These are phyloP conservation scores for Metschnikowia colocasiae DNA, from an alignment of 805 yeast species.

Conservation along the genomic window DNA sequence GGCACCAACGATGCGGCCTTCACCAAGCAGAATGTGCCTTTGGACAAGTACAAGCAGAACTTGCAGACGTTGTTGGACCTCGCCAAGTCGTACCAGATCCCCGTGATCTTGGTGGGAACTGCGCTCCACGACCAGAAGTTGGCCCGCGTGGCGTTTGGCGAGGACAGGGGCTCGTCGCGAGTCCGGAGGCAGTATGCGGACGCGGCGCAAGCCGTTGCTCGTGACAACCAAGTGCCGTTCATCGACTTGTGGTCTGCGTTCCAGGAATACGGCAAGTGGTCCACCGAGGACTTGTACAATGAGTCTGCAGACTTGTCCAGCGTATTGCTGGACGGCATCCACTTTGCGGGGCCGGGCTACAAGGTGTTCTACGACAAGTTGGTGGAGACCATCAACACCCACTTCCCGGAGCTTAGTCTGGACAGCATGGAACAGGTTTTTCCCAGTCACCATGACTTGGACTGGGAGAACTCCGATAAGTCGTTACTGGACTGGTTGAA, in stretches of 20 bases:
- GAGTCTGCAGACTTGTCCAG: slow-evolving; percentile 16
- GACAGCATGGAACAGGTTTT: slow-evolving; percentile 33
- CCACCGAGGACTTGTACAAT: slow-evolving; percentile 36
- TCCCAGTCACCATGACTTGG: slow-evolving; percentile 40
- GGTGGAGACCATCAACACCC: slow-evolving; percentile 30
- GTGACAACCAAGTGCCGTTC: slow-evolving; percentile 48
- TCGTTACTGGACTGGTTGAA: slow-evolving; percentile 6
- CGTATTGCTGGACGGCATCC: slow-evolving; percentile 51
- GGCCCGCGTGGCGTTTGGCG: slow-evolving; percentile 10
- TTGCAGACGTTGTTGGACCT: slow-evolving; percentile 39
- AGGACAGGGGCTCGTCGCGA: background rate
- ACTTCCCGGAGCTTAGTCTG: slow-evolving; percentile 49
- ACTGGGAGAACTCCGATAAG: slow-evolving; percentile 3
- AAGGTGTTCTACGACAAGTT: slow-evolving; percentile 45
- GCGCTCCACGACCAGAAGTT: slow-evolving; percentile 46
- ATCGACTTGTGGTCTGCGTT: slow-evolving; percentile 52
- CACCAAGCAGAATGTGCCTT: slow-evolving; percentile 43
- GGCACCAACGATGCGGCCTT: slow-evolving; percentile 70
- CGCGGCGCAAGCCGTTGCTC: slow-evolving; percentile 46
- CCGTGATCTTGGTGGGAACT: slow-evolving; percentile 60
- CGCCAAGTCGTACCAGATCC: slow-evolving; percentile 41
- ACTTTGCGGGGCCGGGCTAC: slow-evolving; percentile 55
- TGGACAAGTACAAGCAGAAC: slow-evolving; percentile 49
- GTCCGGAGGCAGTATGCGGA: slow-evolving; percentile 44
- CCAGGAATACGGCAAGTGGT: slow-evolving; percentile 27